Evolutionary conservation across 768 basidiomycete species (phyloP), one percentile per base, ranked within the genome.

Genomic region (Hericium erinaceus): DNA sequence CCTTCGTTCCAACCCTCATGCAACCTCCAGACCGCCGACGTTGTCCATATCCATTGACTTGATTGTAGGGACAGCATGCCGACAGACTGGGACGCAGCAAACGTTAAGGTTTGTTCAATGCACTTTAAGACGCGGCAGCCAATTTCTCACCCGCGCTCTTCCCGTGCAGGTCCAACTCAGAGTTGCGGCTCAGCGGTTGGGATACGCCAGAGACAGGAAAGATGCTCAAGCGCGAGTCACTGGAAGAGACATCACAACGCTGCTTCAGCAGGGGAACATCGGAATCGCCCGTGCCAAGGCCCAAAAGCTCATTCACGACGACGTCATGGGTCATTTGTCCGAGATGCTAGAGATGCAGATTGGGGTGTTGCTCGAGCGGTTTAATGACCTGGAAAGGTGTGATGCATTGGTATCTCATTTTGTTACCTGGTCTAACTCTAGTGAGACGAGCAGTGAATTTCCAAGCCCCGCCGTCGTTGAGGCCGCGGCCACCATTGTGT

Each of bases 211-310:
- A 65, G 81, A 83, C 60, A 81, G 80, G 68, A 80, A 84, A 58
- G 85, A 89, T 61, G 80, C 85, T 5, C 76, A 83, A 64, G 78
- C 76, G 2, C 77, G 76, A 39, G 80, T 87, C 48, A 80, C 78
- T 18, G 77, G 85, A 62, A 77, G 76, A 61, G 87, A 89, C 67
- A 84, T 91, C 58, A 81, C 85, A 5, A 83, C 79, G 12, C 69
- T 85, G 16, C 73, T 91, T 44, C 77, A 79, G 53, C 80, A 84
- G 60, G 78, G 79, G 40, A 80, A 85, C 55, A 70, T 85, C 54
- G 74, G 73, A 15, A 69, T 87, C 33, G 89, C 89, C 12, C 80
- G 87, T 50, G 77, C 80, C n/a, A 89, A 88, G 71, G 84, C 84
- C 1, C 84, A 84, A 66, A 82, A 78, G 64, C 67, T 86, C 51